Base-by-base conservation (phyloP, 805 yeast species). In the Middelhovenomyces tepae region DNA sequence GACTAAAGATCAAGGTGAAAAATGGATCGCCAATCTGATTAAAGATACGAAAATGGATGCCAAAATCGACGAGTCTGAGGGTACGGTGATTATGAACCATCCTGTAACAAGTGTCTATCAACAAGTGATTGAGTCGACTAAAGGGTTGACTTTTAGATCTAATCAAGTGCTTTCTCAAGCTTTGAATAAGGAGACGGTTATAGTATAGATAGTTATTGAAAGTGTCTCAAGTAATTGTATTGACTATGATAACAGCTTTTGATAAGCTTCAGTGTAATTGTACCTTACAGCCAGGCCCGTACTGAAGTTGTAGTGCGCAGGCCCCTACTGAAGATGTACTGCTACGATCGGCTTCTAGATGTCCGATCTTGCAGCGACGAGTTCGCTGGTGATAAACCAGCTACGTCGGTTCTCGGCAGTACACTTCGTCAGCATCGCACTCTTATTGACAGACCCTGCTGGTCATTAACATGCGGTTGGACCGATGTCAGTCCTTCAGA, bases 121-220 rank as follows among this genome's bases (percentile, higher is more conserved):
- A 44, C 79, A 76, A 43, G 70, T 81, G 24, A 69, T 71, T 42
- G 82, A 76, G 47, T 73, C 69, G 54, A 73, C 81, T n/a, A 76
- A 75, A 62, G 75, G 75, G 4, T 58, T 75, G 46, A 67, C 73
- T 22, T 74, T 69, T 60, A 68, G 73, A 48, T 69, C 78, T 13
- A 68, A 65, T 51, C 79, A 75, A 54, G 60, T 73, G 28, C 62
- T 73, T 42, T 64, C 66, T 36, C 64, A 65, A 34, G 51, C 54
- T 33, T 37, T 52, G 25, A 47, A 32, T 16, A 35, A 34, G 25
- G 27, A 33, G 10, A 8, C 14, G 7, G 17, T 18, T 28, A 16
- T 14, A 26, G 13, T 14, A 21, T 21, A 21, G n/a, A 9, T 21
- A 9, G 9, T 21, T 9, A 21, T 21, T 9, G n/a, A 9, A 9